These are phyloP conservation scores for Eucalyptus sp. DNA, from an alignment of 345 rosid species.

Conservation along the genomic window DNA sequence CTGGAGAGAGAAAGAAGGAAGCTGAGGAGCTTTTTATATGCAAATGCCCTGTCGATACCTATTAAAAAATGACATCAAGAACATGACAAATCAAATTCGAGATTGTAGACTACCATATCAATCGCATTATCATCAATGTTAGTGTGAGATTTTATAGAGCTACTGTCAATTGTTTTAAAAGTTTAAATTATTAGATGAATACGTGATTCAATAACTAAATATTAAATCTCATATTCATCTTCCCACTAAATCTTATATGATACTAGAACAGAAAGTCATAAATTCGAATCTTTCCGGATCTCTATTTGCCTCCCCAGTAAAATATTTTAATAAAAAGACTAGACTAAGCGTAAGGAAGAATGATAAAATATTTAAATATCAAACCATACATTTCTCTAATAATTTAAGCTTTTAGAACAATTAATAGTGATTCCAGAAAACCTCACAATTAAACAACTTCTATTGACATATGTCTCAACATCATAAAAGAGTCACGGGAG, in stretches of 20 bases:
- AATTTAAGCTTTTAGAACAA: too few relatives aligned
- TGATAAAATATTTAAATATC: not conserved
- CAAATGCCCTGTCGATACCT: not conserved
- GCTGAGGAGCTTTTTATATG: not conserved
- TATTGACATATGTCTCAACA: not conserved
- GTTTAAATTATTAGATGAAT: too few relatives aligned
- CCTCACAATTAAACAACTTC: not conserved
- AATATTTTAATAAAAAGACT: too few relatives aligned
- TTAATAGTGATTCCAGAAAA: accelerated
- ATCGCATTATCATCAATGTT: not conserved
- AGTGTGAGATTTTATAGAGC: not conserved
- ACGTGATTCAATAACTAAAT: too few relatives aligned
- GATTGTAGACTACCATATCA: not conserved
- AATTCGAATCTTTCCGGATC: too few relatives aligned
- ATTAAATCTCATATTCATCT: too few relatives aligned
- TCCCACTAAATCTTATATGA: too few relatives aligned
- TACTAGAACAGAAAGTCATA: accelerated
- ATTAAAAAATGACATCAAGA: not conserved
- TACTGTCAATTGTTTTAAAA: accelerated
- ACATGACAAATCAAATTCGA: not conserved
- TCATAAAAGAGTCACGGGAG: too few relatives aligned
- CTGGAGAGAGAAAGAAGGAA: not conserved
- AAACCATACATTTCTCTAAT: too few relatives aligned
- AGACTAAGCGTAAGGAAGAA: too few relatives aligned
- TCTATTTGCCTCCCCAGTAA: not conserved